Percentiles rank a stretch among this genome's conserved stretches.
These are phyloP conservation scores for Polyporus arcularius DNA, from an alignment of 768 basidiomycete species.

Conservation along the genomic window DNA sequence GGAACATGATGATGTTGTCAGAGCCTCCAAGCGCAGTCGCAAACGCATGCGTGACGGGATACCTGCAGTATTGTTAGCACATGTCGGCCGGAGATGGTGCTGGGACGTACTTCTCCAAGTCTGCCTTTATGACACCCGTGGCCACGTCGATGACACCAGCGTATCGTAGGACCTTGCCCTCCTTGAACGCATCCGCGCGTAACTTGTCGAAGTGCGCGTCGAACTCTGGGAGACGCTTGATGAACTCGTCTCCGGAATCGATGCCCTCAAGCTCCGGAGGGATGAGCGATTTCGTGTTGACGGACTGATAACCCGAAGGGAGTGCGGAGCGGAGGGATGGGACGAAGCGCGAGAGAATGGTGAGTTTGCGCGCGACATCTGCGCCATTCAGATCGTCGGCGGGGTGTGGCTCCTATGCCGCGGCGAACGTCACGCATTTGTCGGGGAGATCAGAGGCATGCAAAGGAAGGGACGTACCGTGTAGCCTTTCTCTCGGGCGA, in stretches of 20 bases:
- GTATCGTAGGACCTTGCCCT: slow-evolving; percentile 87
- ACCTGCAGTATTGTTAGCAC: slow-evolving; percentile 49
- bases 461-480: slow-evolving; percentile 55
- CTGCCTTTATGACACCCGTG: slow-evolving; percentile 74
- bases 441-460: not conserved
- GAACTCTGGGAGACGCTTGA: slow-evolving; percentile 76
- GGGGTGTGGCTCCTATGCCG: slow-evolving; percentile 88
- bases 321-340: slow-evolving; percentile 53
- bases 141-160: slow-evolving; percentile 91
- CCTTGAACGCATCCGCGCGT: slow-evolving; percentile 73
- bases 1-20: slow-evolving; percentile 98
- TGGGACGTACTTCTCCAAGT: slow-evolving; percentile 77
- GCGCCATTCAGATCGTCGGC: slow-evolving; percentile 95
- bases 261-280: slow-evolving; percentile 71
- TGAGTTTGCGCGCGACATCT: slow-evolving; percentile 96
- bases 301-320: slow-evolving; percentile 77
- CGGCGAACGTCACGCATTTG: not conserved
- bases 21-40: slow-evolving; percentile 94
- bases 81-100: not conserved
- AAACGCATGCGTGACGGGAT: slow-evolving; percentile 87
- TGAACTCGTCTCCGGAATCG: slow-evolving; percentile 78
- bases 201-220: slow-evolving; percentile 78
- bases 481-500: slow-evolving; percentile 91
- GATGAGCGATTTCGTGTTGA: slow-evolving; percentile 83
- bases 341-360: slow-evolving; percentile 87